Conservation (phyloP, 1,139 yeast species). For the Candida glucosophila region DNA sequence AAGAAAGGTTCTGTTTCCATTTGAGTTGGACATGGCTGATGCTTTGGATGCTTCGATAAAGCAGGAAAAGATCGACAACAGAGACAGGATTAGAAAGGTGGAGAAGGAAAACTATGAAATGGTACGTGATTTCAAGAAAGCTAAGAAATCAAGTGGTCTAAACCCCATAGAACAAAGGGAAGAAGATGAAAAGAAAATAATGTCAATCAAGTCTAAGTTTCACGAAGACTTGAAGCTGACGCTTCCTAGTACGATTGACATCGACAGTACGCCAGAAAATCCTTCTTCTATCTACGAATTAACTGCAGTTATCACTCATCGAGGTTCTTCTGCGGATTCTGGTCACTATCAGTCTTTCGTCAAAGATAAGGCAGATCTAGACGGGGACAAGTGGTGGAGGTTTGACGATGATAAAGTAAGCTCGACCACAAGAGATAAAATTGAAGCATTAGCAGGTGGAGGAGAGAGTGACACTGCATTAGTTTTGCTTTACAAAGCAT, state of each 20-base stretch:
- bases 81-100: slow-evolving; percentile 72
- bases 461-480: slow-evolving; percentile 96
- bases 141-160: slow-evolving; percentile 37
- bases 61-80: slow-evolving; percentile 53
- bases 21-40: slow-evolving; percentile 82
- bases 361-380: slow-evolving; percentile 54
- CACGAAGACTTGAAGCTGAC: slow-evolving; percentile 31
- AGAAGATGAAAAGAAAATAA: slow-evolving; percentile 40
- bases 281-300: slow-evolving; percentile 85
- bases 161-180: slow-evolving; percentile 35
- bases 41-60: slow-evolving; percentile 71
- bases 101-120: slow-evolving; percentile 72
- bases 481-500: slow-evolving; percentile 75
- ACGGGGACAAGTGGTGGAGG: slow-evolving; percentile 80
- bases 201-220: slow-evolving; percentile 38
- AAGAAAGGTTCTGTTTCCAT: slow-evolving; percentile 91
- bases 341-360: slow-evolving; percentile 95
- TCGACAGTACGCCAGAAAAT: slow-evolving; percentile 54
- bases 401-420: slow-evolving; percentile 92
- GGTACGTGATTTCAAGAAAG: slow-evolving; percentile 66
- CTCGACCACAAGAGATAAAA: slow-evolving; percentile 64
- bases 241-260: slow-evolving; percentile 24
- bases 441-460: slow-evolving; percentile 88
- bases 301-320: slow-evolving; percentile 80
- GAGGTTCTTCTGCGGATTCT: slow-evolving; percentile 92